These are phyloP conservation scores for Suillus hirtellus DNA, from an alignment of 768 basidiomycete species.

Conservation along the genomic window DNA sequence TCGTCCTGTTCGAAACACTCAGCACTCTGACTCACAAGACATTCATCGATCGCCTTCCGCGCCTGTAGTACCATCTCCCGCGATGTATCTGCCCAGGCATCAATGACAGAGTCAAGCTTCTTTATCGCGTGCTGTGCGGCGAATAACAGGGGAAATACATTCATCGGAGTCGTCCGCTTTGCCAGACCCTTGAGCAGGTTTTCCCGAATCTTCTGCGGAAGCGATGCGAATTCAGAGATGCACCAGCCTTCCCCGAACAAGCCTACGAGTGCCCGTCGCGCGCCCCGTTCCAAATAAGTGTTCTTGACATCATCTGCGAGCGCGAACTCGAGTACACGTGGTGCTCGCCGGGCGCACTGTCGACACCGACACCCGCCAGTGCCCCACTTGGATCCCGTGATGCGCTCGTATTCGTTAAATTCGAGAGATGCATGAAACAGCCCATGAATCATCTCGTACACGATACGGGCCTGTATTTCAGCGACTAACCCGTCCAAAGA, in stretches of 20 bases:
- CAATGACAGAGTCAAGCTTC: constrained; percentile 57
- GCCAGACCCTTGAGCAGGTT: constrained; percentile 71
- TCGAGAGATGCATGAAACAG: constrained; percentile 83
- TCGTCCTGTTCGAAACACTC: constrained; percentile 67
- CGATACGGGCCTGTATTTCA: constrained; percentile 82
- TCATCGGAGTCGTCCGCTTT: constrained; percentile 64
- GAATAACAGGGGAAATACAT: constrained; percentile 68
- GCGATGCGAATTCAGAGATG: constrained; percentile 72
- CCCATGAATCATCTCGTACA: constrained; percentile 88
- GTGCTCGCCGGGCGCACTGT: constrained; percentile 78
- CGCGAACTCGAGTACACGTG: constrained; percentile 83
- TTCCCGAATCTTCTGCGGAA: constrained; percentile 66
- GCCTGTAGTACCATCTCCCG: constrained; percentile 67
- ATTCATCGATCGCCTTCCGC: constrained; percentile 61
- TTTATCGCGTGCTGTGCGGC: constrained; percentile 61
- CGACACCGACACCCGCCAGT: constrained; percentile 82
- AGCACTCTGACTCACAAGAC: constrained; percentile 59
- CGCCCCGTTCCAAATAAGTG: constrained; percentile 64
- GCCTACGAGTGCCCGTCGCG: constrained; percentile 74
- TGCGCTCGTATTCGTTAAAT: constrained; percentile 74
- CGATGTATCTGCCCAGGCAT: constrained; percentile 41
- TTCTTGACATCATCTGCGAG: constrained; percentile 76
- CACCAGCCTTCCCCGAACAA: constrained; percentile 92
- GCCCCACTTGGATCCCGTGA: constrained; percentile 78
- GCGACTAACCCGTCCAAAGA: constrained; percentile 67